Evolutionary conservation across 495 filamentous ascomycete species (phyloP), one percentile per base, ranked within the genome.

Genomic region (Trichoderma asperelloides): DNA sequence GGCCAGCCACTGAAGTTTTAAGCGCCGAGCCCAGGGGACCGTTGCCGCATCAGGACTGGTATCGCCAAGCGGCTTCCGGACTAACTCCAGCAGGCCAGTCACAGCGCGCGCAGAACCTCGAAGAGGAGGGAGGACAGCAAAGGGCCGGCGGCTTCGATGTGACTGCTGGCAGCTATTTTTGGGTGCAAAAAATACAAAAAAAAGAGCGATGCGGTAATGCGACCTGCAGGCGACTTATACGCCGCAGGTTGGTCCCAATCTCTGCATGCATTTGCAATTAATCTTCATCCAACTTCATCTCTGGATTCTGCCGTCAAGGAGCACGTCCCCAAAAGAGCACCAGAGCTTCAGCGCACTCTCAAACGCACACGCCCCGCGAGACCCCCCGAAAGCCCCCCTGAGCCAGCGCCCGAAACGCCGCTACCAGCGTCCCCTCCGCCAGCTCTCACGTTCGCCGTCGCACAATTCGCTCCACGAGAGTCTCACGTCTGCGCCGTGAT

Each of bases 1-100:
- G 71, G 70, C 45, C 65, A 39, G 47, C 47, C 65, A 39, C 65
- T 47, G 37, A 25, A 12, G 40, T 49, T 47, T 64, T 64, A 64
- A 64, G 62, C 62, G 62, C 62, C 62, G 62, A 60, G 55, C 55
- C 55, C 23, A 11, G 16, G 55, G 55, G 23, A 37, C 55, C 55
- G 55, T 28, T 60, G 55, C 55, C 55, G 11, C 55, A 60, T 60
- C 25, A 30, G 55, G 55, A 28, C 55, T 60, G 55, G 55, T 13
- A 60, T 60, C 55, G 23, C 23, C 55, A 21, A 21, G 55, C 55
- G 12, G 55, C 23, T 28, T 13, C 21, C 55, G 16, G 27, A 30
- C 55, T 27, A 27, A 28, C 23, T 60, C 3, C 2, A 28, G 21
- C 55, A 60, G 55, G 30, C 55, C 55, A 60, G 23, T 60, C 55